Evolutionary conservation across 345 rosid genomes (phyloP).

Genomic region (Boechera stricta): DNA sequence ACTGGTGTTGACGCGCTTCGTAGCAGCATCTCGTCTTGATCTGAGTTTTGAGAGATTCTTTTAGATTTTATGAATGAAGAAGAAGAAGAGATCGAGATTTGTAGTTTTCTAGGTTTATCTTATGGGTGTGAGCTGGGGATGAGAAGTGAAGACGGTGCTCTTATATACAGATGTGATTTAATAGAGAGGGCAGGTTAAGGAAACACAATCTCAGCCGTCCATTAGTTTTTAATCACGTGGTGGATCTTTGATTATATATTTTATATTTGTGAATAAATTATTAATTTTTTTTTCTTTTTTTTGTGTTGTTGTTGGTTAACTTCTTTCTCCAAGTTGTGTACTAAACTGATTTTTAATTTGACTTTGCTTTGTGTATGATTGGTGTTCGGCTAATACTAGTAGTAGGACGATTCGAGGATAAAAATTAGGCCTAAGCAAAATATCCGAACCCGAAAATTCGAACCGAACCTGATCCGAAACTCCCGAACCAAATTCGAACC

Average conservation of each 20-base stretch:
- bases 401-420: not conserved
- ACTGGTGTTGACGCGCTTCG: constrained; percentile 82
- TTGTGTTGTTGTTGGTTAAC: not conserved
- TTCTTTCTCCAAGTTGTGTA: constrained; percentile 16
- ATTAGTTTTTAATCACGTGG: constrained; percentile 31
- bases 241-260: not conserved
- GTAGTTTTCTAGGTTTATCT: not conserved
- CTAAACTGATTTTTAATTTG: constrained; percentile 35
- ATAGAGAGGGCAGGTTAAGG: not conserved
- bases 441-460: too few species aligned
- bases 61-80: not conserved
- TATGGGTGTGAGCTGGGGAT: not conserved
- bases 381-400: not conserved
- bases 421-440: not conserved
- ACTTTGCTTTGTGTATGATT: constrained; percentile 21
- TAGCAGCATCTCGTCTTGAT: constrained; percentile 57
- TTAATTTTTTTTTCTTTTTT: not conserved
- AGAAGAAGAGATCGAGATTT: constrained; percentile 23
- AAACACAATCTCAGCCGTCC: constrained; percentile 31
- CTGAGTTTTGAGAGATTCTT: not conserved
- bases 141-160: constrained; percentile 28
- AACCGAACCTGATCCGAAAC: too few species aligned
- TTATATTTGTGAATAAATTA: not conserved
- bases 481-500: too few species aligned
- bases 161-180: not conserved